Base-by-base conservation (phyloP, 2,329 filamentous ascomycete species). In the Balansia obtecta region DNA sequence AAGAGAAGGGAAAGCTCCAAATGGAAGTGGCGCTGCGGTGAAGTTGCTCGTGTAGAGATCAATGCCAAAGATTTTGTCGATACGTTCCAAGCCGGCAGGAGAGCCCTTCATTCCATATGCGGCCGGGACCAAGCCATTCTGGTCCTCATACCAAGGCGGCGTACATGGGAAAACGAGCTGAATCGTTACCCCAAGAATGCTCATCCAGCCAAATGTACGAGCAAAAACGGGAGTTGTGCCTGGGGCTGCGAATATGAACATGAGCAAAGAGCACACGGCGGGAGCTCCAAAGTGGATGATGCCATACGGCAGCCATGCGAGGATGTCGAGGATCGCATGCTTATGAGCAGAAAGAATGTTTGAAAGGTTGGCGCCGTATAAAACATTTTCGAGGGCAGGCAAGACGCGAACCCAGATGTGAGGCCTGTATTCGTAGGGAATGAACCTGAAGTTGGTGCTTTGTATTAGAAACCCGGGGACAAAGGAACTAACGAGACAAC, bases 351-450 rank as follows among this genome's bases (percentile, higher is more conserved):
- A 95, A 50, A 97, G 79, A 61, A 96, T 94, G 67, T 95, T 96
- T 71, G 88, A 95, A 52, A 96, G 76, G 69, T 96, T 96, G 55
- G 90, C 89, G 59, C 91, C 91, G 64, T 96, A 97, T 34, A 97
- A 77, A 55, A 97, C 93, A 67, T 97, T 96, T 70, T 97, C 91
- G 56, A 97, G 79, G 16, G 91, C 88, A 4, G 91, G 91, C 37
- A 97, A 78, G 30, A 97, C 88, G 61, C 90, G 88, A 57, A 96
- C 91, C 87, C 89, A 95, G 61, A 96, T 96, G 55, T 88, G 85
- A 53, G 90, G 90, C 58, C 91, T 83, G 71, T 89, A 93, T 63
- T 91, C 86, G 58, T 82, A 79, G 38, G 88, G 86, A 59, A 96
- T 90, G 70, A 95, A 96, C 63, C 89, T 95, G 62, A 11, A 52